Evolutionary conservation across 208 protist genomes (phyloP), one percentile per base, ranked within the genome.

Genomic region (Wallacemonas collosoma): DNA sequence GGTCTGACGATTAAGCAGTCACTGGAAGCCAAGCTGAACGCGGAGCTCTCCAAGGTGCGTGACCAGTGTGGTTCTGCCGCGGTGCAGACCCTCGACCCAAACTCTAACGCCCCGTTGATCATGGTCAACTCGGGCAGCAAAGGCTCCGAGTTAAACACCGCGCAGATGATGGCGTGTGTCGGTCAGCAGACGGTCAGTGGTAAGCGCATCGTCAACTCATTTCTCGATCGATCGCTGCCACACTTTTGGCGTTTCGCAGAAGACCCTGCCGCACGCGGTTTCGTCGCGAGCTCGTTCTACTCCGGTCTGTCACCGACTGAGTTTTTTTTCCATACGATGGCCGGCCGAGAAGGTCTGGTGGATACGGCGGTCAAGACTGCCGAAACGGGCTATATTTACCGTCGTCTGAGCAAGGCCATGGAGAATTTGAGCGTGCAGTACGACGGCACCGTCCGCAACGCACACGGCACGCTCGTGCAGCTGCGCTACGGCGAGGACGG

Each of bases 281-380:
- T 99, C 77, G 99, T 99, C 7, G 81, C 77, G 3, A 99, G 98
- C 80, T 98, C 91, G 72, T 99, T 99, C 87, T 99, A 95, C 86
- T 97, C 98, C 5, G 99, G 99, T 15, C 82, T 99, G 5, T 93
- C 85, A 11, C 97, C 99, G 40, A 98, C 95, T 3, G 99, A 99
- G 86, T 99, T 99, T 81, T 99, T 99, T 79, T 99, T 99, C 80
- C 99, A 99, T 83, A 99, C 99, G 39, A 99, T 99, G 98, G 98
- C 95, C 54, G 98, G 98, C 38, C 89, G 98, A 71, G 97, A 99
- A 82, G 96, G 97, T 71, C 91, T 99, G 5, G 98, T 99, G 15
- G 99, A 99, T 80, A 99, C 99, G 5, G 99, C 99, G 36, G 98
- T 99, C 39, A 99, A 99, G 80, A 99, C 99, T 15, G 99, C 99